phyloP scores from a whole-genome alignment of 2,329 filamentous ascomycete genomes.

The Exophiala oligosperma region DNA sequence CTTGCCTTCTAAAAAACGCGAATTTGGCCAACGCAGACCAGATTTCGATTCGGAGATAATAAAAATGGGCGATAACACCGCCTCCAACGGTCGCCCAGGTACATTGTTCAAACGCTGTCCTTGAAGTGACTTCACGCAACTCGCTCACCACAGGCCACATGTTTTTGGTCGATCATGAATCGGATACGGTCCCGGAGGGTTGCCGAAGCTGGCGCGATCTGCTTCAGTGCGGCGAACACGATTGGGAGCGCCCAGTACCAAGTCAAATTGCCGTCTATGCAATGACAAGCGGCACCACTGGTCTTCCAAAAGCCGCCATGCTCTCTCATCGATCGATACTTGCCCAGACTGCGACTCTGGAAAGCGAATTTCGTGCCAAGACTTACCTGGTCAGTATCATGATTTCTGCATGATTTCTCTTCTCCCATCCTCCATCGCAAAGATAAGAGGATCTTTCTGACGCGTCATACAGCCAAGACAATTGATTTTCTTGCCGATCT shows the following conservation, averaged over 20 bases:
- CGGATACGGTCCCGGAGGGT: neutral
- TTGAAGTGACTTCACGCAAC: slow-evolving; percentile 34
- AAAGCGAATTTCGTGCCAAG: slow-evolving; percentile 18
- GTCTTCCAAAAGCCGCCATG: slow-evolving; percentile 60
- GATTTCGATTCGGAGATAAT: too few species aligned
- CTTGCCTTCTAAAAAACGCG: too few species aligned
- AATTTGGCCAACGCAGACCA: too few species aligned
- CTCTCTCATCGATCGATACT: slow-evolving; percentile 52
- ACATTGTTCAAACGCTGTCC: slow-evolving; percentile 40
- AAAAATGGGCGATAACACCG: too few species aligned
- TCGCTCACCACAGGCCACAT: slow-evolving; percentile 32
- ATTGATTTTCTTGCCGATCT: slow-evolving; percentile 53
- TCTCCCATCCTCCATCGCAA: neutral
- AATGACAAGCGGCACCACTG: slow-evolving; percentile 62
- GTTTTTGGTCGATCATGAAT: slow-evolving; percentile 36
- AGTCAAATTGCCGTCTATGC: slow-evolving; percentile 41
- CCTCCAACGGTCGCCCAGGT: slow-evolving; percentile 32
- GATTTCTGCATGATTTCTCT: neutral
- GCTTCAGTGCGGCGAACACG: slow-evolving; percentile 42
- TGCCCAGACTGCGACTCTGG: slow-evolving; percentile 23
- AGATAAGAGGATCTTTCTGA: slow-evolving; percentile 12
- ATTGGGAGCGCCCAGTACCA: slow-evolving; percentile 48
- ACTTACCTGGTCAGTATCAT: slow-evolving; percentile 13
- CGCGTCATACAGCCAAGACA: slow-evolving; percentile 37
- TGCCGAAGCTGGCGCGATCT: slow-evolving; percentile 30